Evolutionary conservation across 2,329 filamentous ascomycete species (phyloP).

Genomic region (Diaporthe helianthi): DNA sequence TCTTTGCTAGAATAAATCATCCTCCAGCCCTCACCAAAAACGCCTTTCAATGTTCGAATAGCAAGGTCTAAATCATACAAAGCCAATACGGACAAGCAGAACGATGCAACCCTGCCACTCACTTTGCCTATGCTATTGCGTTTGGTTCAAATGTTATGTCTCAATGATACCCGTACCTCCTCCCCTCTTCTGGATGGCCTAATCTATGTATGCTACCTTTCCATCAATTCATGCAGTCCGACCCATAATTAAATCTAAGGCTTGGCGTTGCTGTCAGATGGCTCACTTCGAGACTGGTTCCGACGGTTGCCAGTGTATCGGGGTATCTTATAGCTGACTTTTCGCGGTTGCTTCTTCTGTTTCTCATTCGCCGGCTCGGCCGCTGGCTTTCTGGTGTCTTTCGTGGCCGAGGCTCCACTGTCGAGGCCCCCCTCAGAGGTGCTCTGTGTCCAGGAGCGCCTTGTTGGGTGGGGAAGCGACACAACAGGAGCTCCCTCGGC

Average conservation of each 20-base stretch:
- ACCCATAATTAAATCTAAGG: background rate
- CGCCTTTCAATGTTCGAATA: background rate
- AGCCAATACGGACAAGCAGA: background rate
- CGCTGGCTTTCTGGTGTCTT: constrained; percentile 11
- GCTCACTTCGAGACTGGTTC: constrained; percentile 57
- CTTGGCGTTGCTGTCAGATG: constrained; percentile 37
- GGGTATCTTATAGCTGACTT: constrained; percentile 36
- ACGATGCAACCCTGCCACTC: background rate
- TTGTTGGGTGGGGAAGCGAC: constrained; percentile 16
- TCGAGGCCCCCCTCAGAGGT: constrained; percentile 3
- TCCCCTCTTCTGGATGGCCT: background rate
- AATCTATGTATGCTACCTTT: constrained; percentile 7
- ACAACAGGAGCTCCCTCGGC: constrained; percentile 18
- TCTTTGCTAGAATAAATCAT: constrained; percentile 12
- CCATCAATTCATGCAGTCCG: background rate
- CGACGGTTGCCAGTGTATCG: constrained; percentile 50
- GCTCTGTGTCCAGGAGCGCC: background rate
- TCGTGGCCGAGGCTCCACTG: background rate
- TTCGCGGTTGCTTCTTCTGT: constrained; percentile 37
- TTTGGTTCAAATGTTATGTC: background rate
- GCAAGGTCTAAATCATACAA: background rate
- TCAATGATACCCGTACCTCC: background rate
- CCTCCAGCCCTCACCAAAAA: background rate
- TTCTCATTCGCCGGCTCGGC: constrained; percentile 31
- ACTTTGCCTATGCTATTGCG: background rate